Evolutionary conservation across 140 eudicot genomes (phyloP), one percentile per base, ranked within the genome.

Genomic region (Flaveria floridana): DNA sequence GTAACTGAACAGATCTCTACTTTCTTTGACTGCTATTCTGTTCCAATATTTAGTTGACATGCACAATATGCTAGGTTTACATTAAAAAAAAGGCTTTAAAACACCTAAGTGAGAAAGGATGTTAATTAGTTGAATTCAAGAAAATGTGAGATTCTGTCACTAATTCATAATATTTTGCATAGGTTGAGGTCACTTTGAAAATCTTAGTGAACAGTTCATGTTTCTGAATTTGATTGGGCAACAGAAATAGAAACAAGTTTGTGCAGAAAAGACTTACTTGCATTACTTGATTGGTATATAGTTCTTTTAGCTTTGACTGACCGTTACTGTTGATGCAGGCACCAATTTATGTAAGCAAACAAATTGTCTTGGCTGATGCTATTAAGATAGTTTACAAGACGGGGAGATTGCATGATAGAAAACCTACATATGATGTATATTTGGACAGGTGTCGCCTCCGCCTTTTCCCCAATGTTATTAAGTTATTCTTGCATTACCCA

Each of bases 341-440:
- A 48, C 96, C 96, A 1, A 83, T 89, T 58, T 89, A 78, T 82
- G 90, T 89, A 47, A 87, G 86, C 85, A 87, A 89, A 82, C 85
- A 82, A 52, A 81, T 89, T 74, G 87, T 89, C 30, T 76, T 87
- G 86, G 64, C 83, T 5, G 96, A 89, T 81, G 93, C 92, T 68
- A 83, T 82, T 68, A 87, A 82, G 74, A 89, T 87, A 56, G 78
- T 71, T 39, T 87, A 85, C 76, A 83, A 83, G 65, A 74, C 70
- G 42, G 78, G 82, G 48, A 77, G 82, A 79, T 51, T 78, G 63
- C 87, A 69, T 55, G 82, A 65, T 30, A 70, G 68, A 57, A 89
- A 80, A 71, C 76, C 88, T 64, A 59, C 77, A 53, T 89, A 85
- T 75, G 90, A 89, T 30, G 96, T 85, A 48, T 70, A 55, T 46